Evolutionary conservation across 768 basidiomycete genomes (phyloP), one percentile per base, ranked within the genome.

Genomic region (Steccherinum ochraceum): DNA sequence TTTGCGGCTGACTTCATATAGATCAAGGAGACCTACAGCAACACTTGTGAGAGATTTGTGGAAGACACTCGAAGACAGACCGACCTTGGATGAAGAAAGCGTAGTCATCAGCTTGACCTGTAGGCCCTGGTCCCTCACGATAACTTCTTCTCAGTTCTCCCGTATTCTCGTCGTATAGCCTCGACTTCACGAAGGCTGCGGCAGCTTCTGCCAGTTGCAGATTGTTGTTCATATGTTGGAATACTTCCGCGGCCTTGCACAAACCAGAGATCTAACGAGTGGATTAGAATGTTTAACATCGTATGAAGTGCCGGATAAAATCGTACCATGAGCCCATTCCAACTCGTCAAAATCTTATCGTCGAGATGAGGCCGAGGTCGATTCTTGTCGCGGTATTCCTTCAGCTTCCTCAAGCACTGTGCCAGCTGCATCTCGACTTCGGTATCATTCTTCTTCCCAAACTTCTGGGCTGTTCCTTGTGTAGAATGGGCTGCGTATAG

Each of bases 301-400:
- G n/a, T 16, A 24, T 24, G 35, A 12, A 21, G 18, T 45, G 13
- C 25, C 3, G 7, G 23, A 42, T 40, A 42, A 23, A 54, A 55
- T 21, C 51, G 42, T 44, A 69, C 68, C 72, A 73, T 71, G 3
- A 72, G 60, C 1, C 72, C 72, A 50, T 73, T 72, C 71, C 72
- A 73, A 7, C 64, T 55, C 7, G 69, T 64, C 12, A 73, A 43
- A 40, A 73, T 67, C 63, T 73, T 73, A 56, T 73, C 72, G 56
- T 73, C 72, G 30, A 71, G 53, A 44, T 71, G 71, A 7, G 72
- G 72, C 18, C 67, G 54, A 12, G 70, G 70, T 16, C 72, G 56
- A 4, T 64, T 54, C 51, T 59, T 53, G 45, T 73, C 69, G 4
- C 71, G 58, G 35, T 62, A 56, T 12, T 58, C 54, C 35, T 64